Base-by-base conservation (phyloP, 805 yeast species). In the Candida awuae region DNA sequence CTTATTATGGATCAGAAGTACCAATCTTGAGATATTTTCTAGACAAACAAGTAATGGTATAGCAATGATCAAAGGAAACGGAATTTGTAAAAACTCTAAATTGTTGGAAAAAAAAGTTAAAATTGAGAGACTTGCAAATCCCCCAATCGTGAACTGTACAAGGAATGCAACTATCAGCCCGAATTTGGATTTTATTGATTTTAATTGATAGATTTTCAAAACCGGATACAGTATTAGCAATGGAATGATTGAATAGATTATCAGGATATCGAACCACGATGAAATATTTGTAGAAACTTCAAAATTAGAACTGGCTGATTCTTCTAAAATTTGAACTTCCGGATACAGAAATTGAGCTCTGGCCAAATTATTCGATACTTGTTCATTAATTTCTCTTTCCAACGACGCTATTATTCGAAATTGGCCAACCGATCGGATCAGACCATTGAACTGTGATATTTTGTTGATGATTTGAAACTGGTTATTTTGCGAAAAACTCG, bases 21-120 rank as follows among this genome's bases (percentile, higher is more conserved):
- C 55, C 22, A 75, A 49, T 38, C 76, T 59, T 32, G 71, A 67
- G 62, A 63, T 65, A 47, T 71, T 73, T 43, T 72, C 77, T 14
- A 65, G 54, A 9, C 70, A 66, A 8, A 70, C 61, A 15, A 69
- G 61, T 2, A 67, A 41, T 3, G 71, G 63, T 6, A 67, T 49
- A 38, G 65, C 59, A 2, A 75, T 66, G 19, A 70, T 42, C 5
- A 70, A 54, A 27, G 56, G 63, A n/a, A 62, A 42, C 0, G 75
- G 72, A 6, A 61, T 50, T 34, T 67, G 62, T 20, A 58, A 49
- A 27, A 63, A 51, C 23, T 62, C 66, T 25, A 59, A 49, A 10
- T 52, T 53, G 17, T 59, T 52, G 40, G 53, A 62, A 18, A 67
- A 44, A 38, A 59, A 59, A 1, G 68, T 61, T 1, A 71, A 59